Percentiles rank a stretch among this genome's conserved stretches.
phyloP scores from a whole-genome alignment of 805 yeast genomes.

The Candida ipomoeae region DNA sequence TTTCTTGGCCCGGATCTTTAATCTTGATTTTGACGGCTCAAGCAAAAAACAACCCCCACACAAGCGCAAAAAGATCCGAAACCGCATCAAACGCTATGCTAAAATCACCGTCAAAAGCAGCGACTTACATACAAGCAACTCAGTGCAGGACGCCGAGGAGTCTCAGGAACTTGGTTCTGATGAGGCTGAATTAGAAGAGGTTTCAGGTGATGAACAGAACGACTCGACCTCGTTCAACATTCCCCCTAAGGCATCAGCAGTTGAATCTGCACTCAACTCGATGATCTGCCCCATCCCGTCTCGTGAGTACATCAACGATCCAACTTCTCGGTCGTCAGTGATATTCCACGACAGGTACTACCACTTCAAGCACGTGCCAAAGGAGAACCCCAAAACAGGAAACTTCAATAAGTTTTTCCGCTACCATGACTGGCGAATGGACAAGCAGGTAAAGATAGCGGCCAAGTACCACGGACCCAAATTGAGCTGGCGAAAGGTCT shows the following conservation, averaged over 20 bases:
- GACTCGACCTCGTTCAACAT: constrained; percentile 29
- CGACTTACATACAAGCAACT: constrained; percentile 5
- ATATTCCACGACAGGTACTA: constrained; percentile 43
- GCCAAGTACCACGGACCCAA: constrained; percentile 35
- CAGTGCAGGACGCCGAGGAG: background rate
- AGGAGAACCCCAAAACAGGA: constrained; percentile 16
- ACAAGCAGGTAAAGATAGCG: constrained; percentile 40
- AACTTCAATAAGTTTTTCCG: constrained; percentile 20
- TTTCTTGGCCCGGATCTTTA: constrained; percentile 13
- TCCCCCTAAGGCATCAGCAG: constrained; percentile 42
- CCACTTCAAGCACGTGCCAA: constrained; percentile 29
- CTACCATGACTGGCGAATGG: constrained; percentile 32
- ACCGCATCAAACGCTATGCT: constrained; percentile 12
- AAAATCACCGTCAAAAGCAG: constrained; percentile 20
- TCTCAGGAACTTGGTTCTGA: background rate
- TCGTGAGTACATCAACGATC: constrained; percentile 27
- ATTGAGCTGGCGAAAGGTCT: constrained; percentile 42
- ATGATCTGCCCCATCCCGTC: constrained; percentile 40
- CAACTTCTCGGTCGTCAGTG: constrained; percentile 31
- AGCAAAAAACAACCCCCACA: constrained; percentile 5
- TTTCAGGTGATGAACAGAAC: constrained; percentile 2
- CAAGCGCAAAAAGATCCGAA: constrained; percentile 10
- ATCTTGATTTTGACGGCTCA: constrained; percentile 9
- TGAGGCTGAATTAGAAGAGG: background rate
- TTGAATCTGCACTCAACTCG: constrained; percentile 40